Evolutionary conservation across 2,329 filamentous ascomycete species (phyloP), one percentile per base, ranked within the genome.

Genomic region (Ceratocystis huliohia): DNA sequence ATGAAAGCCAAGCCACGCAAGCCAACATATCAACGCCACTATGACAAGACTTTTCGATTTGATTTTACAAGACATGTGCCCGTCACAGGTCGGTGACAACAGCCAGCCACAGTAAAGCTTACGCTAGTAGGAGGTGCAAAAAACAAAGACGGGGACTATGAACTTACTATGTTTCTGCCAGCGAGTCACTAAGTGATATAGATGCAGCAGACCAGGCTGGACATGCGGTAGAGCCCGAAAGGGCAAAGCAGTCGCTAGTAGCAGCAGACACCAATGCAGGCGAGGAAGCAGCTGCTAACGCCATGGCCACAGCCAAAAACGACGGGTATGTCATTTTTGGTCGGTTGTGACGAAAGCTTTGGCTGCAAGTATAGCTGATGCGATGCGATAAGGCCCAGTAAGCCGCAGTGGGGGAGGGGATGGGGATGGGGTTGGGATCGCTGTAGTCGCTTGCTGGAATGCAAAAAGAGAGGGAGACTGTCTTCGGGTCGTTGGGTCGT

Each of bases 81-180:
- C 56, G 33, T 53, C 48, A 22, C 20, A 22, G 13, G 37, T 41
- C 15, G 37, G 37, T 15, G 13, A 4, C 25, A 41, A 13, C 22
- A 56, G 1, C n/a, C 5, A 56, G 22, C 13, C 20, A 22, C 20
- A 56, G 8, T 15, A 2, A 33, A 30, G 13, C 5, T 7, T 13
- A 30, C 25, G 22, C 3, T 25, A 15, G 25, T 33, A 28, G 13
- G 30, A 25, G 13, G n/a, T 33, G 41, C 44, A 25, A 68, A 53
- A 53, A 28, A 25, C 7, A 53, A 20, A 53, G 3, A 28, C 28
- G 15, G 5, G 15, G 15, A 28, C 10, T 5, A 50, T 15, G 22
- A 15, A 68, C 67, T 68, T 41, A 68, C 67, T 66, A 68, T 61
- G 67, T 68, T 28, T 63, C 33, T 28, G 67, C 64, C 61, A 68